Conservation (phyloP, 2,329 filamentous ascomycete species). For the Colletotrichum musicola region DNA sequence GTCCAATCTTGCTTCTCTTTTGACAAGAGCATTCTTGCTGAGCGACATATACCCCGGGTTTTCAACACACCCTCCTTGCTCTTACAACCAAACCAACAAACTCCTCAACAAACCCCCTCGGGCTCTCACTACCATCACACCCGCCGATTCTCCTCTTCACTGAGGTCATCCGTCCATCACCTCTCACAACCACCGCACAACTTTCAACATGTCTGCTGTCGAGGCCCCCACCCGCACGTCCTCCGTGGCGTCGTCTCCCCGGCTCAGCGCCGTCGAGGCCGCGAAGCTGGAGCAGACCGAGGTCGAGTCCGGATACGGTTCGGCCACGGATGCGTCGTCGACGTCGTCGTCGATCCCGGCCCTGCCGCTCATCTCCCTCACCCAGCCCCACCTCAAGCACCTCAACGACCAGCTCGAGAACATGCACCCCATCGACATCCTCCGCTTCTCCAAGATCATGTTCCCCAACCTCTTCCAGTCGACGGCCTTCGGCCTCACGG, state of each 20-base stretch:
- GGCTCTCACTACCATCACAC: constrained; percentile 2
- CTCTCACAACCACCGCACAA: constrained; percentile 39
- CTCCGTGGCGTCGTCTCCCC: constrained; percentile 55
- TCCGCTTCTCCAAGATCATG: constrained; percentile 91
- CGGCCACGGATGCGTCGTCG: constrained; percentile 53
- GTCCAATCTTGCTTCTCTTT: constrained; percentile 10
- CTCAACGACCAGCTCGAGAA: constrained; percentile 90
- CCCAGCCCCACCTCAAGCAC: constrained; percentile 87
- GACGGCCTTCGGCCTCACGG: constrained; percentile 85
- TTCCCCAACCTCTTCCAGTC: constrained; percentile 92
- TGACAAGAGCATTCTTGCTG: constrained; percentile 18
- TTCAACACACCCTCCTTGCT: constrained; percentile 19
- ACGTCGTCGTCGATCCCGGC: constrained; percentile 69
- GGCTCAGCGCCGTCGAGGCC: constrained; percentile 50
- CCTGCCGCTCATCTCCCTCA: constrained; percentile 86
- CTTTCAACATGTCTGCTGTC: constrained; percentile 51
- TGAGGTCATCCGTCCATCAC: constrained; percentile 25
- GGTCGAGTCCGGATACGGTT: constrained; percentile 88
- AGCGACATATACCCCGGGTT: constrained; percentile 34
- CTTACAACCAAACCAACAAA: constrained; percentile 5
- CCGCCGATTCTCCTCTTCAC: constrained; percentile 7
- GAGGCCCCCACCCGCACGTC: constrained; percentile 49
- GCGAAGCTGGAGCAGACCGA: constrained; percentile 59
- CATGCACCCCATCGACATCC: constrained; percentile 89
- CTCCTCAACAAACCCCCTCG: constrained; percentile 18